These are phyloP conservation scores for Panaeolus cyanescens DNA, from an alignment of 768 basidiomycete species.

Conservation along the genomic window DNA sequence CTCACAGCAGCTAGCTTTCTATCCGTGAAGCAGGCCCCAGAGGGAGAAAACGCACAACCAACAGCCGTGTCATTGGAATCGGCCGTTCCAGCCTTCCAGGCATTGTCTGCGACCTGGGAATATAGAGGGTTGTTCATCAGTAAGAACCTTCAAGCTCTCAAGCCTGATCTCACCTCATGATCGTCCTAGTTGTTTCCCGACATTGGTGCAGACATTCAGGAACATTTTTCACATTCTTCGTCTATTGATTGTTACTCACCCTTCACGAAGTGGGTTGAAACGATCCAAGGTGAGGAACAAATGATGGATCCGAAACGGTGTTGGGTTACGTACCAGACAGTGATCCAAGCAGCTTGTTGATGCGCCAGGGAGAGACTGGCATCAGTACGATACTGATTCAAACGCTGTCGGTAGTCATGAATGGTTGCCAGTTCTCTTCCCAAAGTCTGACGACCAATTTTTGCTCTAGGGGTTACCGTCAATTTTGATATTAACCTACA, in stretches of 20 bases:
- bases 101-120: slow-evolving; percentile 50
- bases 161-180: slow-evolving; percentile 39
- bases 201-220: neutral
- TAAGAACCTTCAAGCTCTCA: no score
- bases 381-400: slow-evolving; percentile 56
- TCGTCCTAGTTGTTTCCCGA: slow-evolving; percentile 39
- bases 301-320: neutral
- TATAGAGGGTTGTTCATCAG: neutral
- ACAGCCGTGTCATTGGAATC: slow-evolving; percentile 53
- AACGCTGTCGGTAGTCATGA: slow-evolving; percentile 53
- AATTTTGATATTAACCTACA: neutral
- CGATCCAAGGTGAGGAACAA: neutral
- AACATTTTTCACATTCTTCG: neutral
- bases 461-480: slow-evolving; percentile 29
- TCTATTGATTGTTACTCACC: slow-evolving; percentile 1
- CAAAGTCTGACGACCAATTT: slow-evolving; percentile 49
- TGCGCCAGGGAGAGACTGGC: slow-evolving; percentile 48
- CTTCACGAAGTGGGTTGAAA: neutral
- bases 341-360: slow-evolving; percentile 54
- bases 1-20: slow-evolving; percentile 59
- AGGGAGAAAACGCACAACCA: slow-evolving; percentile 53
- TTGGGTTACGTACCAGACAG: slow-evolving; percentile 42
- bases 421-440: slow-evolving; percentile 60
- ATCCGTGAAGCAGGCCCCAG: slow-evolving; percentile 59
- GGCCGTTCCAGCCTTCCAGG: slow-evolving; percentile 58